Conservation (phyloP, 129 eudicot genomes). For the Tagetes patula region DNA sequence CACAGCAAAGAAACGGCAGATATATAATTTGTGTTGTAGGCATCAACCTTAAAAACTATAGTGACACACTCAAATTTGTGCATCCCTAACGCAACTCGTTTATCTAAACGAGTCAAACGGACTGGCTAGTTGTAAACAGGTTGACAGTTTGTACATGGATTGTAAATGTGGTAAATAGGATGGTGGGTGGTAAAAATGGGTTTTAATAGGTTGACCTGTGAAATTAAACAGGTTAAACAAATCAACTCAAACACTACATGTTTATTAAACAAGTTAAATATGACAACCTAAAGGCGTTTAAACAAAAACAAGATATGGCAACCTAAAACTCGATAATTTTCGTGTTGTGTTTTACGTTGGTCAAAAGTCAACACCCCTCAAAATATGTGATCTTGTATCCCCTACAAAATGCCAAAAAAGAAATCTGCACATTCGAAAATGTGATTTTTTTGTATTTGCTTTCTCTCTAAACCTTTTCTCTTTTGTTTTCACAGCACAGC, state of each 20-base stretch:
- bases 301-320: neutral
- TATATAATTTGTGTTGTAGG: too few species aligned
- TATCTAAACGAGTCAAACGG: slow-evolving; percentile 1
- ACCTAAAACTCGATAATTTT: neutral
- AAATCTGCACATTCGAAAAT: slow-evolving; percentile 3
- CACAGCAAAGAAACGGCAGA: too few species aligned
- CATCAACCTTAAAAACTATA: neutral
- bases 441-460: neutral
- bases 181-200: too few species aligned
- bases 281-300: neutral
- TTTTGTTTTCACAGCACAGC: slow-evolving; percentile 69
- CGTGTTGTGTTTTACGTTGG: neutral
- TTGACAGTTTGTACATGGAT: neutral
- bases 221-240: neutral
- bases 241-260: neutral
- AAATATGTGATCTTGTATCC: neutral
- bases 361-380: neutral
- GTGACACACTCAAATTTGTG: neutral
- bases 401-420: neutral
- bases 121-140: neutral
- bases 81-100: neutral
- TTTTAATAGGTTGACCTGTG: neutral
- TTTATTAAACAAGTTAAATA: neutral
- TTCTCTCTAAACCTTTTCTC: neutral
- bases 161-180: neutral